Evolutionary conservation across 495 filamentous ascomycete species (phyloP), one percentile per base, ranked within the genome.

Genomic region (Aspergillus biplanus): DNA sequence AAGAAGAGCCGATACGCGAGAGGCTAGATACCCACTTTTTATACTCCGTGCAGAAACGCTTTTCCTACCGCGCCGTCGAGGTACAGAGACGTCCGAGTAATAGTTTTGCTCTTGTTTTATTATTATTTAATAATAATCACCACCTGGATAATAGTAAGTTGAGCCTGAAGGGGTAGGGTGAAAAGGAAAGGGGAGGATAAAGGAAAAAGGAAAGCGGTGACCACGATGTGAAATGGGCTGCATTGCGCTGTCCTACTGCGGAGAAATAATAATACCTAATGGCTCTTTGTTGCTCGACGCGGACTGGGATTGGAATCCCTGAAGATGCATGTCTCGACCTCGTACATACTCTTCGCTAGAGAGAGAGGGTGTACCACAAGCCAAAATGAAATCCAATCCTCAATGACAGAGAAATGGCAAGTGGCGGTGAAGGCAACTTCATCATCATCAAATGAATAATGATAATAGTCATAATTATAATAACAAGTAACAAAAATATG

Each of bases 1-100:
- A 71, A 75, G 67, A 80, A 74, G 59, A 85, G 82, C 63, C 77
- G 78, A 56, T 87, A 84, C 52, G 52, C 27, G 2, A 34, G 72
- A 42, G 74, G 67, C 6, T 70, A 76, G 59, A 69, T 58, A 49
- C 74, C 66, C 67, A 59, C 46, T 56, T 56, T 52, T 52, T 52
- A 33, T 52, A 34, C 32, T 21, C 31, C 35, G 33, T 9, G 13
- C 54, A 42, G 16, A 57, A 32, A 35, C 35, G 31, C 53, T 56
- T 35, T 21, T 35, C 21, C 21, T 27, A 1, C 21, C 21, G 21
- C 21, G 21, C 21, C 21, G 2, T 27, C 21, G 21, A 27, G 21
- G 21, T 27, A 27, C 21, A 27, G 21, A 27, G 21, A 27, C 21
- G 21, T 27, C 21, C 21, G 21, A 27, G 21, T 27, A 27, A 27